Evolutionary conservation across 2,329 filamentous ascomycete genomes (phyloP).

Genomic region (Rutstroemia sp.): DNA sequence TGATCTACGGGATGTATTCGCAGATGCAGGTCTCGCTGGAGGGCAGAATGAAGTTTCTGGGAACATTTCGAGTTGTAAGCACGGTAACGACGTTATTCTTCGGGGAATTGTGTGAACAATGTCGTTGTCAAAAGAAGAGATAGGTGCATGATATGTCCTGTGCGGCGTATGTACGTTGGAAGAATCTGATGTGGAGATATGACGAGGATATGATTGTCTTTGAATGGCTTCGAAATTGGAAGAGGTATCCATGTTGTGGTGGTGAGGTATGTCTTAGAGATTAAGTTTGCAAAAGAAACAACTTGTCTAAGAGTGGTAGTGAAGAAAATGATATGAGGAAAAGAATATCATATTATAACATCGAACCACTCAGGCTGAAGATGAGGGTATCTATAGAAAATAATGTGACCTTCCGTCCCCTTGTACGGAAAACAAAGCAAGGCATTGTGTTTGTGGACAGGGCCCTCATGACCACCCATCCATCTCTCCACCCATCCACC

Average conservation of each 20-base stretch:
- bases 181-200: neutral
- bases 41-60: neutral
- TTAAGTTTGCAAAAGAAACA: neutral
- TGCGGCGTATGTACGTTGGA: slow-evolving; percentile 8
- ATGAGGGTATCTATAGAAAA: neutral
- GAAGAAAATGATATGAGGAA: neutral
- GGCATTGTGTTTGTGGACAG: neutral
- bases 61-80: slow-evolving; percentile 8
- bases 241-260: slow-evolving; percentile 1
- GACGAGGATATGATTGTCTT: slow-evolving; percentile 10
- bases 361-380: neutral
- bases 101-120: slow-evolving; percentile 4
- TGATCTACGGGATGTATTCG: slow-evolving; percentile 11
- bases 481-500: neutral
- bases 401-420: neutral
- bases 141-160: slow-evolving; percentile 13
- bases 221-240: neutral
- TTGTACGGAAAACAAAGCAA: slow-evolving; percentile 2
- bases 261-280: neutral
- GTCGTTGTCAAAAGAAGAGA: slow-evolving; percentile 3
- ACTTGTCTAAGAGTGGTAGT: neutral
- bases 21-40: slow-evolving; percentile 3
- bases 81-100: slow-evolving; percentile 8
- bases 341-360: slow-evolving; percentile 8
- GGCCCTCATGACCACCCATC: slow-evolving; percentile 1